Evolutionary conservation across 1,139 yeast genomes (phyloP).

Genomic region (Blastobotrys malaysiensis): DNA sequence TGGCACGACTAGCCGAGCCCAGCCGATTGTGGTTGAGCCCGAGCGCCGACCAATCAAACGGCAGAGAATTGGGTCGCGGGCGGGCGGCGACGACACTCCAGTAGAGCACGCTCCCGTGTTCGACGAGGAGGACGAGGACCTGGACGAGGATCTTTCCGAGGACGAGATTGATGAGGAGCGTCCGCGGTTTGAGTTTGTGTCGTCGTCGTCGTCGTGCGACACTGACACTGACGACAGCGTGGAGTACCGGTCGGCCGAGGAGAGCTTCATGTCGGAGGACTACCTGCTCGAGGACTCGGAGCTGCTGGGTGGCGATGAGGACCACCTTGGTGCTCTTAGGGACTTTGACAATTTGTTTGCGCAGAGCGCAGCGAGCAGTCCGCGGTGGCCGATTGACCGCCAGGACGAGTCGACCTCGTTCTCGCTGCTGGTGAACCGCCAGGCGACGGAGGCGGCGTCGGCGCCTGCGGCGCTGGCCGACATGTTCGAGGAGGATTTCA

Average conservation of each 20-base stretch:
- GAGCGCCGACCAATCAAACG: not conserved
- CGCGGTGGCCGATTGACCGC: constrained; percentile 27
- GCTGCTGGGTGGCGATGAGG: not conserved
- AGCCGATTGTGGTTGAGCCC: not conserved
- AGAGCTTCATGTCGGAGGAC: constrained; percentile 4
- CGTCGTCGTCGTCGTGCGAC: not conserved
- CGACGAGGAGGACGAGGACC: constrained; percentile 13
- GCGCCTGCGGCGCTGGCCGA: not conserved
- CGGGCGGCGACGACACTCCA: not conserved
- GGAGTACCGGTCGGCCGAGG: constrained; percentile 4
- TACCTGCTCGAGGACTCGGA: constrained; percentile 2
- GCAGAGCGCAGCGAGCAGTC: constrained; percentile 3
- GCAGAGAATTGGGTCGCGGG: not conserved
- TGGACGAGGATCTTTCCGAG: constrained; percentile 12
- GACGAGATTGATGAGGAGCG: constrained; percentile 2
- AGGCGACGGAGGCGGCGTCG: not conserved
- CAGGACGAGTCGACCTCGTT: constrained; percentile 27
- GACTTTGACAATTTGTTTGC: constrained; percentile 11
- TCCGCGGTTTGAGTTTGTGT: not conserved
- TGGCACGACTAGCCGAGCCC: not conserved
- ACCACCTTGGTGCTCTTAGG: constrained; percentile 3
- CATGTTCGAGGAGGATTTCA: not conserved
- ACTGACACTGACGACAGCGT: not conserved
- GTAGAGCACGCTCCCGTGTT: not conserved
- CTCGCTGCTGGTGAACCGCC: constrained; percentile 20